Base-by-base conservation (phyloP, 768 basidiomycete species). In the Macrolepiota fuliginosa region DNA sequence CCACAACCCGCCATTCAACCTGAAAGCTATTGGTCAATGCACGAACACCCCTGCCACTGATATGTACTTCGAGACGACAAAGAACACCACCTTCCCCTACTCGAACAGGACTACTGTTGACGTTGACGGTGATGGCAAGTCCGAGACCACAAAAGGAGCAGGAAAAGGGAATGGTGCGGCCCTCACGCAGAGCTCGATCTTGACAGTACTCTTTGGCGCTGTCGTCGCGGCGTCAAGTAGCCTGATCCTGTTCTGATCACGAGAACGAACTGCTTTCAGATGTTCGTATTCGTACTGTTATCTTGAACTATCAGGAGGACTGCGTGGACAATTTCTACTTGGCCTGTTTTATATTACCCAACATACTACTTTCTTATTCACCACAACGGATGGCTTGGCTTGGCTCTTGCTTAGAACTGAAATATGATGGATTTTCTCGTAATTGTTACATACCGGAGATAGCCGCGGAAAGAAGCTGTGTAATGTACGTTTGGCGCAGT, bases 51-150 rank as follows among this genome's bases (percentile, higher is more conserved):
- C 86, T 5, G 68, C 81, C 22, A 74, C 77, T 35, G 83, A 96
- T 70, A 77, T 95, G 45, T 98, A 97, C 77, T 77, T 87, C 51
- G 96, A 98, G 78, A 91, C 88, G 27, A 92, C 86, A 65, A 77
- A 77, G 62, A 95, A 96, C 73, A 69, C 67, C 22, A 76, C 87
- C 0, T 91, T 90, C 83, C 87, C 87, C 19, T 82, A 77, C 62
- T 50, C 72, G 49, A 79, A 82, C 62, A 72, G 74, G 54, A 73
- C 74, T 32, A 69, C 72, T 32, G 67, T 65, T 19, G 74, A 74
- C 46, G 65, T 75, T 57, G 77, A 78, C 50, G 70, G 75, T 58
- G 73, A 75, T 58, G 80, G 80, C 42, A 73, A 63, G 17, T 49
- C 72, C 4, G 78, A 76, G 56, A 71, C 72, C 19, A 72, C 70